These are phyloP conservation scores for Phylloporus sp. DNA, from an alignment of 1,284 basidiomycete species.

Conservation along the genomic window DNA sequence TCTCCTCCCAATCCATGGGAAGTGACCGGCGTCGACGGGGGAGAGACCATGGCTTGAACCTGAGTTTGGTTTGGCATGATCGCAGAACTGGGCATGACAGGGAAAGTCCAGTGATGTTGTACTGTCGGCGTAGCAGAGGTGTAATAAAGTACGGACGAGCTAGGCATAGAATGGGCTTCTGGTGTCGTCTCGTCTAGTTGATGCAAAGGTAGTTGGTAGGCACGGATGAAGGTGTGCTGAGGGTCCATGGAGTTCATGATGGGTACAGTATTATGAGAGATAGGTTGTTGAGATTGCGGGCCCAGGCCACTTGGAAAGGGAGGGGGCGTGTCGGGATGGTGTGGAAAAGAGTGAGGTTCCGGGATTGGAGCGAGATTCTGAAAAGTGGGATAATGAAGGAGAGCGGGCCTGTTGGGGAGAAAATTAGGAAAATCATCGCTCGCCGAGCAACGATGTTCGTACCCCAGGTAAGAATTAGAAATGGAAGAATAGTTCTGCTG, in stretches of 20 bases:
- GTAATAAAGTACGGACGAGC: neutral
- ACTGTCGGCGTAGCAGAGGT: neutral
- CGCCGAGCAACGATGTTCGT: slow-evolving; percentile 7
- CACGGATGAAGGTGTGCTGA: neutral
- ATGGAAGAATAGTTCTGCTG: neutral
- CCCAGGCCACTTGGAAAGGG: neutral
- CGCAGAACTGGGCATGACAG: too few species aligned
- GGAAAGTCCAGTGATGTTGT: neutral
- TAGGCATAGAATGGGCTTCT: neutral
- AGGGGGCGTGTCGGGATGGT: neutral
- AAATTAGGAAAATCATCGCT: neutral
- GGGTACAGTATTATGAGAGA: neutral
- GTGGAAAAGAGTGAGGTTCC: neutral
- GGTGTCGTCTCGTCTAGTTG: neutral
- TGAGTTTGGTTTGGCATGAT: neutral
- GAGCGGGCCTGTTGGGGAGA: neutral
- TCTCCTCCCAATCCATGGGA: neutral
- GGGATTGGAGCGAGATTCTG: neutral
- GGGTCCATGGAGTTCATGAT: neutral
- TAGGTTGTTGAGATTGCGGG: neutral
- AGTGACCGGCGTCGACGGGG: neutral
- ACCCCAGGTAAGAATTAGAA: slow-evolving; percentile 9
- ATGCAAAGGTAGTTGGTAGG: neutral
- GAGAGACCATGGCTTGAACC: neutral
- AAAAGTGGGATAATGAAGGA: neutral